Base-by-base conservation (phyloP, 2,329 filamentous ascomycete species). In the Xylaria sp. region DNA sequence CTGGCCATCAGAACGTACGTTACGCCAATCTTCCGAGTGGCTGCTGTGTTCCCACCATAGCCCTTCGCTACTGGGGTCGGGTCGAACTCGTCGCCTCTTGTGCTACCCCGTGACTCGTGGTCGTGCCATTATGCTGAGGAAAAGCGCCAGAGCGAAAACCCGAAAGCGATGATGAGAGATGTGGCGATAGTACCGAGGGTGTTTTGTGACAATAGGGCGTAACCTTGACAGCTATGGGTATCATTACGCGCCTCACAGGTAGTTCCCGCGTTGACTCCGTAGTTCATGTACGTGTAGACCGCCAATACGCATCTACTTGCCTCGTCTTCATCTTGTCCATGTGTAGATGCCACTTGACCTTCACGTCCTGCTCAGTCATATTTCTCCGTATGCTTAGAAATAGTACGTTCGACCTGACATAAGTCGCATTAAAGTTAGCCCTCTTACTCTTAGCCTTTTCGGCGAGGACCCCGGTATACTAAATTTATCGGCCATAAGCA, bases 11-110 rank as follows among this genome's bases (percentile, higher is more conserved):
- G 34, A 61, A 56, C 7, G 12, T 11, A 48, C 39, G 59, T 69
- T 69, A 69, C 67, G 62, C 65, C 58, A 68, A 60, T 51, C 19
- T 63, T 51, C 58, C 61, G 58, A 59, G n/a, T 53, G 32, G 42
- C 65, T 70, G 68, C 17, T 51, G 65, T 64, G 65, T 48, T 30
- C 68, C 65, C 32, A 54, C 19, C 54, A 56, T 27, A 62, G 42
- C 36, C 42, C 53, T 48, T 32, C 61, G 61, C 48, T 63, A 48
- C 61, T 53, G 27, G 64, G 60, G 55, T 67, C 64, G 64, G 27
- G 51, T 67, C 53, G 68, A 69, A 61, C 30, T 62, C 36, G 42
- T 64, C 58, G 57, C 32, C 32, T 61, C 57, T 48, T 62, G 64
- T 67, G 14, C 47, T 6, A 69, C 68, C 60, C 48, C 57, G 50